Percentiles rank a stretch among this genome's conserved stretches.
These are phyloP conservation scores for Schizothecium vesticola DNA, from an alignment of 495 filamentous ascomycete species.

Conservation along the genomic window DNA sequence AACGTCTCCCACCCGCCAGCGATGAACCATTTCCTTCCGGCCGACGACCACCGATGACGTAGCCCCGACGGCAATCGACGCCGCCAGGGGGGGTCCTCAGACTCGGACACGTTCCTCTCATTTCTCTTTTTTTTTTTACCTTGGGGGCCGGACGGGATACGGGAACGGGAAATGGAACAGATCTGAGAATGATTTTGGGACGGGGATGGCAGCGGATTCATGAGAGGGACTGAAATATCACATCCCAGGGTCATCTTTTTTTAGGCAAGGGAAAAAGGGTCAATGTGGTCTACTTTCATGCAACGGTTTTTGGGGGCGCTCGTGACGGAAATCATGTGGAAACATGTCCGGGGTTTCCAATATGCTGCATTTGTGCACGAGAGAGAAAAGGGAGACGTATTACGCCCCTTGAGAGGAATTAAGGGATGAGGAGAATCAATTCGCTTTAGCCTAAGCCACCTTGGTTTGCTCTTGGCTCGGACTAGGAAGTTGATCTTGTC, in stretches of 20 bases:
- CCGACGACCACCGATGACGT: not conserved
- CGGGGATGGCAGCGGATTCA: not conserved
- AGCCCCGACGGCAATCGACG: no score
- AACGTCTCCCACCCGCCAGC: constrained; percentile 10
- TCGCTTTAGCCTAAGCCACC: no score
- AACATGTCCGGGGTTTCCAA: not conserved
- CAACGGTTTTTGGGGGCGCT: not conserved
- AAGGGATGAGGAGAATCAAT: no score
- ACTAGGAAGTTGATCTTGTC: no score
- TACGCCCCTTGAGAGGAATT: not conserved
- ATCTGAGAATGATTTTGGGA: not conserved
- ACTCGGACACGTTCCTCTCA: not conserved
- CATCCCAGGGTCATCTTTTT: not conserved
- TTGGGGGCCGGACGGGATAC: not conserved
- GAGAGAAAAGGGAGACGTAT: not conserved
- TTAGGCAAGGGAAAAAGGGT: not conserved
- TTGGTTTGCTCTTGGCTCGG: no score
- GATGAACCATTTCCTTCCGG: constrained; percentile 14
- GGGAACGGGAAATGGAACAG: not conserved
- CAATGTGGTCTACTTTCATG: not conserved
- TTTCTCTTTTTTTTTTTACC: not conserved
- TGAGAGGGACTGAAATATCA: not conserved
- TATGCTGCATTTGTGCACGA: not conserved
- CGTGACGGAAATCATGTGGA: not conserved
- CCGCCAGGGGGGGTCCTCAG: not conserved